Evolutionary conservation across 257 asterid species (phyloP), one percentile per base, ranked within the genome.

Genomic region (Osmanthus fragrans): DNA sequence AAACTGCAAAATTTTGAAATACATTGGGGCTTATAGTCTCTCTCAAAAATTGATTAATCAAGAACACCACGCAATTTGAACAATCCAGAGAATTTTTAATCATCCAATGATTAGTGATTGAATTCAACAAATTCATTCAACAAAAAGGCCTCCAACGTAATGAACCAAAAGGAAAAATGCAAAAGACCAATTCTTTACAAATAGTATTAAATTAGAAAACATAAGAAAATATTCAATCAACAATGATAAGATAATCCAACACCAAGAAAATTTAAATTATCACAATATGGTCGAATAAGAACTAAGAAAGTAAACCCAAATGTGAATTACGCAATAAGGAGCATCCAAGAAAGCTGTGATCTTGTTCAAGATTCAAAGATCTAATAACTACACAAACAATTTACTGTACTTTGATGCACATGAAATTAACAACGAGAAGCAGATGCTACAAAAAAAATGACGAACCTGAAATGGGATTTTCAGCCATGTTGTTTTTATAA

Each of bases 381-480:
- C 45, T 10, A 69, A 73, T 11, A 36, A 76, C 9, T 13, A 82
- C 60, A 73, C 29, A 66, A 42, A 49, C 19, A 21, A 40, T 9
- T 9, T 10, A 25, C 32, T 25, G 7, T 11, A 76, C 58, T 69
- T 72, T 56, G 47, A 6, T 54, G 39, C 72, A 29, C 47, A 18
- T 71, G 63, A 82, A 80, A 56, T 49, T 36, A 42, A 21, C 32
- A 39, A 36, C 2, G 18, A 70, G 5, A 71, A 25, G 18, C 32
- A 23, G 69, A 25, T 10, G 34, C 8, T 29, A 39, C 10, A 40
- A 40, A 40, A 74, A 69, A 30, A 45, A 63, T 73, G 49, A 69
- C 70, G 70, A 78, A 92, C 97, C 97, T 86, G 94, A 87, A 80
- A 89, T 79, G 82, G 89, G 80, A 56, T 82, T 82, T 7, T 82